These are phyloP conservation scores for Pyracantha coccinea DNA, from an alignment of 331 rosid genomes.

Conservation along the genomic window DNA sequence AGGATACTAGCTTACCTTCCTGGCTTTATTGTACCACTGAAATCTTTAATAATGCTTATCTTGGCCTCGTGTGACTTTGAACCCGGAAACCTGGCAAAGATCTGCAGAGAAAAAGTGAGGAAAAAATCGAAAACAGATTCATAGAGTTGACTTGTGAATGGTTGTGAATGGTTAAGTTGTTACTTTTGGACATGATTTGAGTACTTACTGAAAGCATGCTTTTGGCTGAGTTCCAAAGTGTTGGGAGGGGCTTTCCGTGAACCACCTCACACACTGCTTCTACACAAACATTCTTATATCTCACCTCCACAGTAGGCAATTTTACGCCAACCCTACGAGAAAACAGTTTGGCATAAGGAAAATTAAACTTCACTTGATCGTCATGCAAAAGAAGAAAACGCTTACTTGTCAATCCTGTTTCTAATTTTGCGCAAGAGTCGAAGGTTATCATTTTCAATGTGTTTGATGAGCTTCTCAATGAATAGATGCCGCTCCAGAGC, in stretches of 20 bases:
- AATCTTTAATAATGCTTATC: conserved; percentile 38
- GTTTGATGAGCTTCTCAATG: conserved; percentile 61
- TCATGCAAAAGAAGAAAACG: background rate
- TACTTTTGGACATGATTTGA: background rate
- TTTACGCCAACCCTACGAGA: conserved; percentile 55
- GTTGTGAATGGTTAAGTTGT: too few species aligned
- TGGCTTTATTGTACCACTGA: conserved; percentile 49
- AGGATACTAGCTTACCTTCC: conserved; percentile 40
- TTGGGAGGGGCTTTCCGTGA: conserved; percentile 62
- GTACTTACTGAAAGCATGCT: conserved; percentile 36
- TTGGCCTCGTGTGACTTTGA: conserved; percentile 33
- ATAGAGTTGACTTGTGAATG: too few species aligned
- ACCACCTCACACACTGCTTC: conserved; percentile 67
- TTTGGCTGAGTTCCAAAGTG: conserved; percentile 57
- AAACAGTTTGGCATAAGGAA: background rate
- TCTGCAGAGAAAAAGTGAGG: conserved; percentile 17
- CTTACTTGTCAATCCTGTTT: conserved; percentile 62
- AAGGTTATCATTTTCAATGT: conserved; percentile 77
- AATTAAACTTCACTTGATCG: background rate
- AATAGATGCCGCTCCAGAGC: conserved; percentile 54
- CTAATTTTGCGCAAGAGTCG: conserved; percentile 45
- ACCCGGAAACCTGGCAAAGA: conserved; percentile 25
- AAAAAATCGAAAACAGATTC: background rate
- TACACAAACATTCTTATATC: conserved; percentile 50
- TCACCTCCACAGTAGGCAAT: conserved; percentile 71